Base-by-base conservation (phyloP, 2,329 filamentous ascomycete species). In the Ilyonectria mors-panacis region DNA sequence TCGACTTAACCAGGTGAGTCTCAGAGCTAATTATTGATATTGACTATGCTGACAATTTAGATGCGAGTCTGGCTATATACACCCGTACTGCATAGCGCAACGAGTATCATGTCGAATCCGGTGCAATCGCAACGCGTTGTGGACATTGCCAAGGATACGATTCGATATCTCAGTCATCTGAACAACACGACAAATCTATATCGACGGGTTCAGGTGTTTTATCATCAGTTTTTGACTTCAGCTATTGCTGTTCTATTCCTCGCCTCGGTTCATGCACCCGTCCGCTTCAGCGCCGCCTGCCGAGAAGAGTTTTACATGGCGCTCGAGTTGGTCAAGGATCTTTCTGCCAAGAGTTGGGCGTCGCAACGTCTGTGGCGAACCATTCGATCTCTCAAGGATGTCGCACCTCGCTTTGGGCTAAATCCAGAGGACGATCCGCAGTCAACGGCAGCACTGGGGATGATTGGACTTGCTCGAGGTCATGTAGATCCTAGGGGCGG, bases 21-120 rank as follows among this genome's bases (percentile, higher is more conserved):
- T 17, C 39, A 9, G 7, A 1, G 13, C 13, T 4, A 9, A 21
- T 12, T 6, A 8, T 17, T n/a, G 6, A 37, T 17, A 15, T 19
- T 4, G 1, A 2, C 8, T 17, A 26, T 28, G 13, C 69, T 72
- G 13, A 76, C 48, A 59, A 21, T 13, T 3, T 60, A 84, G 82
- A 93, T 97, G 82, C 92, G 95, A 6, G 96, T 95, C 65, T 90
- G 94, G 78, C 93, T 98, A 30, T 95, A 97, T 79, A 93, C 94
- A 0, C 94, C 94, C 0, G 91, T 97, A 3, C 84, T 98, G 9
- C 94, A 97, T 79, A 95, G 92, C 19, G 90, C 93, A 4, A 92
- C 90, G 13, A 95, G 91, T 74, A 98, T 98, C 74, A 89, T 92
- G 81, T 88, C 92, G 64, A 92, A 97, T 76, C 86, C 91, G 57